Base-by-base conservation (phyloP, 805 yeast genomes). In the Kluyveromyces aestuarii region DNA sequence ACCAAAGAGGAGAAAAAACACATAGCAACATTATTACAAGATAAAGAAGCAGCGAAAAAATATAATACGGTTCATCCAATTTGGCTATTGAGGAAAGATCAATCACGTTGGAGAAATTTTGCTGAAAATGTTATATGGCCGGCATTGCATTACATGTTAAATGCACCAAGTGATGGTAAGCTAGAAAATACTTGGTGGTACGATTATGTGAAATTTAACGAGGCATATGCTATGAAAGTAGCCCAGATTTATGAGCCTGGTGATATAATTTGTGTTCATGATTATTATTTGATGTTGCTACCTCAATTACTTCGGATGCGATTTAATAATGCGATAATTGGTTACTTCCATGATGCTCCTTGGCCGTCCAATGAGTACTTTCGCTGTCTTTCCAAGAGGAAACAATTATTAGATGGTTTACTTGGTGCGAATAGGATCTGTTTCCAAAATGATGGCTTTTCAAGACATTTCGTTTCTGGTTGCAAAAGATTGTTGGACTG, bases 61-160 rank as follows among this genome's bases (percentile, higher is more conserved):
- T 67, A 80, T 25, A 72, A 75, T 14, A 71, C 76, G 47, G 72
- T 87, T 43, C 93, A 84, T 60, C 97, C 98, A 0, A 85, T 91
- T 47, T 90, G 97, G 96, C 70, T 91, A 35, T 72, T 85, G 48
- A 77, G 93, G 52, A 77, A 82, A 52, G 85, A 85, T 66, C 95
- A 86, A 64, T 72, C 72, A 41, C 72, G 90, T 51, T 91, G 97
- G 96, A 76, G 97, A 55, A 75, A 75, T 55, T 91, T 87, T 61
- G 95, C 97, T 1, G 98, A 91, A 62, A 80, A 84, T 57, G 82
- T 83, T 18, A 71, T 93, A 27, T 93, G 99, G 98, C 96, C 96
- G 1, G 84, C 88, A 2, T 81, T 91, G 67, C 99, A 93, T 62
- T 93, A 93, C 69, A 88, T 93, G 64, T 84, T 87, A 66, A 82